Conservation (phyloP, 305 asterid genomes). For the Salvia sclarea region DNA sequence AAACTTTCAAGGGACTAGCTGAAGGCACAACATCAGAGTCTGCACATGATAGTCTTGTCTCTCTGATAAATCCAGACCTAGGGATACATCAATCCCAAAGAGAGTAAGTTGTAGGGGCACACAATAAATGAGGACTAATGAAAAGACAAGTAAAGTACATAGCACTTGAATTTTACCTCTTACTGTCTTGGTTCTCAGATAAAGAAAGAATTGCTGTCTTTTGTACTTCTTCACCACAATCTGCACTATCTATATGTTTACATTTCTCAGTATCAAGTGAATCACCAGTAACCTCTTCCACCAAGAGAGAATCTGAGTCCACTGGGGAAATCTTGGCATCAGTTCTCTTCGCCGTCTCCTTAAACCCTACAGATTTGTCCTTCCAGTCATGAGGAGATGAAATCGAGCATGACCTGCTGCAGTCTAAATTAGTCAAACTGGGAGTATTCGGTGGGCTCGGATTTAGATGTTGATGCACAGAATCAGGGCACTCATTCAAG, state of each 20-base stretch:
- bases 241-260: conserved; percentile 40
- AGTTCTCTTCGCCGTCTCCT: conserved; percentile 37
- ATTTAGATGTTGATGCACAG: conserved; percentile 34
- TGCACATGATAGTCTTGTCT: conserved; percentile 34
- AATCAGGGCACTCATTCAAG: conserved; percentile 32
- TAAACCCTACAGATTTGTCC: conserved; percentile 35
- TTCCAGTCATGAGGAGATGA: conserved; percentile 35
- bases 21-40: conserved; percentile 39
- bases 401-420: conserved; percentile 34
- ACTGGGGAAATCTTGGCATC: conserved; percentile 38
- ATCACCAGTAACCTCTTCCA: conserved; percentile 39
- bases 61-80: conserved; percentile 45
- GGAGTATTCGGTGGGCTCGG: conserved; percentile 32
- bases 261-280: conserved; percentile 36
- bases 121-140: neutral
- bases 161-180: conserved; percentile 44
- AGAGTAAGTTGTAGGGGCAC: neutral
- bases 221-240: conserved; percentile 41
- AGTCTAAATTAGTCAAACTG: conserved; percentile 29
- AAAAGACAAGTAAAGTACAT: neutral
- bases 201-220: conserved; percentile 30
- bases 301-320: conserved; percentile 39
- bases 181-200: conserved; percentile 41
- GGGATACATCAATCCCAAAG: conserved; percentile 23
- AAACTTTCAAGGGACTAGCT: conserved; percentile 44